Evolutionary conservation across 1,139 yeast species (phyloP).

Genomic region (Pichia sp.): DNA sequence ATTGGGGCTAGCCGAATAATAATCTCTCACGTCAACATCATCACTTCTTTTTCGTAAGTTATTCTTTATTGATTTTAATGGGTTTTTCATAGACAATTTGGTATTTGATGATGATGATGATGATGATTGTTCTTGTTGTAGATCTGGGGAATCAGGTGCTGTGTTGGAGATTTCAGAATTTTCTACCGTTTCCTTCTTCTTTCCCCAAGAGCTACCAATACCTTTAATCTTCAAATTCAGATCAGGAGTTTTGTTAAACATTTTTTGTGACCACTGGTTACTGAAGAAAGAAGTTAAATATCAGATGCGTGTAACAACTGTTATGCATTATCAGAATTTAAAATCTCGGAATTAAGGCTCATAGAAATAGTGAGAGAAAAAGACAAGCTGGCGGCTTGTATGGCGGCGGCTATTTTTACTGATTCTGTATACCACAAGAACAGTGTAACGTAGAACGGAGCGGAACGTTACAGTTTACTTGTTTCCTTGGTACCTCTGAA

Average conservation of each 20-base stretch:
- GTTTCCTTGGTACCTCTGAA: too few relatives aligned
- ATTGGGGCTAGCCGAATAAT: constrained; percentile 17
- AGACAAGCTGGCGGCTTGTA: too few relatives aligned
- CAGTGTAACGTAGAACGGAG: too few relatives aligned
- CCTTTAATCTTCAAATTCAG: constrained; percentile 5
- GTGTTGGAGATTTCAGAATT: not conserved
- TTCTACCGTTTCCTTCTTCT: constrained; percentile 1
- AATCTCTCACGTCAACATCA: constrained; percentile 17
- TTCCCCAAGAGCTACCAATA: constrained; percentile 8
- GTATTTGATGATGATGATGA: not conserved
- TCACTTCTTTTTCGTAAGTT: constrained; percentile 6
- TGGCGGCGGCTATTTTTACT: too few relatives aligned
- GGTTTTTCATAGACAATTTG: constrained; percentile 6
- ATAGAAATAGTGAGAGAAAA: too few relatives aligned
- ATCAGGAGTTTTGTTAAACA: constrained; percentile 13
- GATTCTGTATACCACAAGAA: too few relatives aligned
- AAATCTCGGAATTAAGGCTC: too few relatives aligned
- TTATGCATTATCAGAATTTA: not conserved
- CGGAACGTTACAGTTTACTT: too few relatives aligned
- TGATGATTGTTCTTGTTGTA: not conserved
- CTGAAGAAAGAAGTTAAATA: not conserved
- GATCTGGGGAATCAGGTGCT: not conserved
- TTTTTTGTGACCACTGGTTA: not conserved
- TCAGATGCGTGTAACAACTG: too few relatives aligned
- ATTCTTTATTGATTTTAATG: constrained; percentile 14